Evolutionary conservation across 768 basidiomycete species (phyloP).

Genomic region (Russula emetica): DNA sequence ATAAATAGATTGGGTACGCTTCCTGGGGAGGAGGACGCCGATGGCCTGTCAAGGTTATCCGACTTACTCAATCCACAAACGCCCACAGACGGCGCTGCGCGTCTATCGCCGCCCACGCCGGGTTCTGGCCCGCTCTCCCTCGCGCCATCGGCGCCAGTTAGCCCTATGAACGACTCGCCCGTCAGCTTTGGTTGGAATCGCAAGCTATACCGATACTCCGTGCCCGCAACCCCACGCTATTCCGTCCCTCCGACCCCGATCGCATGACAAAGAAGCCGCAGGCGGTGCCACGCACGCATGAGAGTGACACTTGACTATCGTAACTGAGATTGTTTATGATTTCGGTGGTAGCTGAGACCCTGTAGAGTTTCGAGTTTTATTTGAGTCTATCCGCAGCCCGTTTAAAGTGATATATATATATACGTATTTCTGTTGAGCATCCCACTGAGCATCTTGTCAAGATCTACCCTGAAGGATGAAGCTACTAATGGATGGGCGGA

Average conservation of each 20-base stretch:
- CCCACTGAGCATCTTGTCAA: too few species aligned
- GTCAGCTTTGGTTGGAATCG: constrained; percentile 23
- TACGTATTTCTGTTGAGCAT: not conserved
- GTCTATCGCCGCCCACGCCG: constrained; percentile 31
- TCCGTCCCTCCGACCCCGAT: constrained; percentile 25
- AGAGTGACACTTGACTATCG: not conserved
- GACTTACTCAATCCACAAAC: constrained; percentile 35
- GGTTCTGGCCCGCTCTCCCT: constrained; percentile 33
- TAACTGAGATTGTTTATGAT: constrained; percentile 5
- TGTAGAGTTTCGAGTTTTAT: not conserved
- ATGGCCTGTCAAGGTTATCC: constrained; percentile 33
- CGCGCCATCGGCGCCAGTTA: constrained; percentile 30
- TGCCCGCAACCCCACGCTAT: constrained; percentile 22
- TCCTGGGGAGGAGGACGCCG: constrained; percentile 36
- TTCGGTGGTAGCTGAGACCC: not conserved
- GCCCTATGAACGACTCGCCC: constrained; percentile 25
- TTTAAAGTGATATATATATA: constrained; percentile 5
- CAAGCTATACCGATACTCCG: constrained; percentile 22
- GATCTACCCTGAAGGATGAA: too few species aligned
- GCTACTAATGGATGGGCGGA: too few species aligned
- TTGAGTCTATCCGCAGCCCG: not conserved
- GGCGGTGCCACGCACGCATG: not conserved
- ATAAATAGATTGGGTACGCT: constrained; percentile 35
- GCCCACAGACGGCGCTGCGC: constrained; percentile 30
- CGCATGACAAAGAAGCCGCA: constrained; percentile 1